phyloP scores from a whole-genome alignment of 148 eudicot species.

The Linanthus parryae region DNA sequence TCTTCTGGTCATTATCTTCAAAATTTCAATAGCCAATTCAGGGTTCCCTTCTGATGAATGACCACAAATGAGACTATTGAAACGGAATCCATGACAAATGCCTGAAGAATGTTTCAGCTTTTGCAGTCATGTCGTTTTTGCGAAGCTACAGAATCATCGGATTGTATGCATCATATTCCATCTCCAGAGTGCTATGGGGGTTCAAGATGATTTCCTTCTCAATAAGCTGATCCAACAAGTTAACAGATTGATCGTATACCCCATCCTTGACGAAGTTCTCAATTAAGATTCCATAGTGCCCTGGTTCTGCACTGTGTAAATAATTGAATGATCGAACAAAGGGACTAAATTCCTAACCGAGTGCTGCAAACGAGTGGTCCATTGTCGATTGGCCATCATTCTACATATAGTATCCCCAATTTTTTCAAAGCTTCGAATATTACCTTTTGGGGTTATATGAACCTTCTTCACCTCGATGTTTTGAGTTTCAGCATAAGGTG shows the following conservation, averaged over 20 bases:
- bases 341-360: constrained; percentile 72
- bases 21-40: constrained; percentile 61
- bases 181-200: constrained; percentile 49
- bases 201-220: constrained; percentile 75
- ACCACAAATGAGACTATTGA: constrained; percentile 66
- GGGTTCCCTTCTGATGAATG: constrained; percentile 70
- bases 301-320: constrained; percentile 82
- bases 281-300: constrained; percentile 79
- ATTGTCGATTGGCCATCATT: constrained; percentile 88
- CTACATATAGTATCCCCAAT: constrained; percentile 59
- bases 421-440: constrained; percentile 48
- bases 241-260: constrained; percentile 56
- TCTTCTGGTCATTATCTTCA: constrained; percentile 79
- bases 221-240: constrained; percentile 67
- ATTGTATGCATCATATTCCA: constrained; percentile 74
- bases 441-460: constrained; percentile 46
- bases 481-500: no score
- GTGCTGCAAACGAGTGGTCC: constrained; percentile 95
- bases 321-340: constrained; percentile 49
- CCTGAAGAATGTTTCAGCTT: constrained; percentile 75
- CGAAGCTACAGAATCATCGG: constrained; percentile 68
- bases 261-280: constrained; percentile 70
- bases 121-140: constrained; percentile 52
- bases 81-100: constrained; percentile 66
- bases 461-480: no score